These are phyloP conservation scores for Populus tomentosa DNA, from an alignment of 441 rosid species.

Conservation along the genomic window DNA sequence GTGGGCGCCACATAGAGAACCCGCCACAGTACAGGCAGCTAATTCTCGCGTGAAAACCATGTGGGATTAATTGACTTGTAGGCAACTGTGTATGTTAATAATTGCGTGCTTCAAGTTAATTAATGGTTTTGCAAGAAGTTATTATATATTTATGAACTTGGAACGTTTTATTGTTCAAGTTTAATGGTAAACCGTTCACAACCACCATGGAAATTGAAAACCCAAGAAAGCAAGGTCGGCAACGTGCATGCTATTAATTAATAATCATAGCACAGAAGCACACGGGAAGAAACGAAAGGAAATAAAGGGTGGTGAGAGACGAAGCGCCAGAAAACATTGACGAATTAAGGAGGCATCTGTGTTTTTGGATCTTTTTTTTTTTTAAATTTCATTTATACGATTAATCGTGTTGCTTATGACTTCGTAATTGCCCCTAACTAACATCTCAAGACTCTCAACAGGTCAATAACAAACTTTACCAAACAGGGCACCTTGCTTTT, in stretches of 20 bases:
- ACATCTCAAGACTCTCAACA: constrained; percentile 13
- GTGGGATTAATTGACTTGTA: not conserved
- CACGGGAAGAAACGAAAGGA: not conserved
- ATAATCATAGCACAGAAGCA: too few species aligned
- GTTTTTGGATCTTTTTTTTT: not conserved
- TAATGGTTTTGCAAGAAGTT: not conserved
- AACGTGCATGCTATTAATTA: not conserved
- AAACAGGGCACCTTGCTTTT: constrained; percentile 16
- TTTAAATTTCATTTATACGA: not conserved
- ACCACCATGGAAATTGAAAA: constrained; percentile 13
- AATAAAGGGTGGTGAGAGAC: not conserved
- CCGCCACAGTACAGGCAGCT: not conserved
- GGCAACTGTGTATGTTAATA: not conserved
- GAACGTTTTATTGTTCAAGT: not conserved
- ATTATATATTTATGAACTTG: not conserved
- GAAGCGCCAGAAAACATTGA: not conserved
- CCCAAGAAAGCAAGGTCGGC: constrained; percentile 6
- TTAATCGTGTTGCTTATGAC: not conserved
- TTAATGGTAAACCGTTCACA: not conserved
- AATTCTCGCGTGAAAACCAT: not conserved
- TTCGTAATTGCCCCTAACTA: not conserved
- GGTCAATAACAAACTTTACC: constrained; percentile 54
- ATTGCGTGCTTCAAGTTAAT: not conserved
- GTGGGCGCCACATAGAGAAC: not conserved
- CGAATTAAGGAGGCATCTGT: not conserved